Conservation (phyloP, 148 eudicot genomes). For the Rhododendron mucronatum region DNA sequence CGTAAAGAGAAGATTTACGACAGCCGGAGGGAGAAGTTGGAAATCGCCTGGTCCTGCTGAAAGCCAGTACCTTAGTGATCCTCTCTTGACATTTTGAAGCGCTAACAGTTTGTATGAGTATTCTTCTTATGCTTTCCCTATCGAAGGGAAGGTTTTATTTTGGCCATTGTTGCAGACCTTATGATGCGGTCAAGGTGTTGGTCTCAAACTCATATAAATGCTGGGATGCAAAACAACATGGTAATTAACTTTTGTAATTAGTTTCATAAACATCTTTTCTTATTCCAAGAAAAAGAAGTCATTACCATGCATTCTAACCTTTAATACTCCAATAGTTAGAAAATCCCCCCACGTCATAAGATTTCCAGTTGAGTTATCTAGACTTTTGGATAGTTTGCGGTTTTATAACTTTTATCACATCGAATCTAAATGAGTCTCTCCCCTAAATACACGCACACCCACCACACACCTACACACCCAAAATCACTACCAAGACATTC, state of each 20-base stretch:
- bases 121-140: conserved; percentile 52
- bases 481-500: background rate
- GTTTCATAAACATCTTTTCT: background rate
- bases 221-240: conserved; percentile 24
- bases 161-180: conserved; percentile 67
- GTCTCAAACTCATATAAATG: conserved; percentile 79
- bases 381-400: background rate
- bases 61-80: conserved; percentile 84
- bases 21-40: conserved; percentile 63
- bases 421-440: background rate
- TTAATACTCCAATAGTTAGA: background rate
- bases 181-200: conserved; percentile 84
- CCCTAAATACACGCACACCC: background rate
- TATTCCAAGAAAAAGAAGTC: background rate
- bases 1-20: conserved; percentile 52
- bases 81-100: conserved; percentile 68
- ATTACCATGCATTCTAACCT: background rate
- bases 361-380: background rate
- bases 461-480: background rate
- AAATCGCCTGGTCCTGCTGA: conserved; percentile 88
- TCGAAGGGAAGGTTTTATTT: conserved; percentile 66
- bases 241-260: background rate
- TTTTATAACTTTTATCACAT: background rate
- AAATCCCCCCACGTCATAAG: background rate
- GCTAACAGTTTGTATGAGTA: conserved; percentile 71